Evolutionary conservation across 768 basidiomycete species (phyloP), one percentile per base, ranked within the genome.

Genomic region (Chalciporus sphaerocephalus): DNA sequence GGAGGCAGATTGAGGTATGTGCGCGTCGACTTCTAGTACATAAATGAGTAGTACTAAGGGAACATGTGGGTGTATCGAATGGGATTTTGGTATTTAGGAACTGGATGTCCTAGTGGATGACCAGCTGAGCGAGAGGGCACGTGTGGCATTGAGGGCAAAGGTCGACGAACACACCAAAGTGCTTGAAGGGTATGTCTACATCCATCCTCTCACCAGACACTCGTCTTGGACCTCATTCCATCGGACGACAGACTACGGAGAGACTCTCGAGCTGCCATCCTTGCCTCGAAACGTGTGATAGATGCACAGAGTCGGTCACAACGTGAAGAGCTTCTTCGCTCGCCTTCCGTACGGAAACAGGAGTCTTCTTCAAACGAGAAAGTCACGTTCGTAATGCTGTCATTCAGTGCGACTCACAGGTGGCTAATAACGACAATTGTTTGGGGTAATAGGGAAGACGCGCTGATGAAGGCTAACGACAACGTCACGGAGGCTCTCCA

Each of bases 401-500:
- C n/a, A 21, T 24, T 15, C 43, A 15, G 17, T 27, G 37, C 20
- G n/a, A 33, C 21, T 18, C n/a, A 7, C 27, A 5, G 24, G 40
- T 7, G 40, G 39, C 44, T 47, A 23, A 45, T 23, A 9, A 23
- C 1, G n/a, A 16, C 15, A 7, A 39, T 44, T 38, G 24, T 42
- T 21, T 43, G 44, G 16, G n/a, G 12, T 21, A 33, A 39, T 37
- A 87, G 85, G 7, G 92, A 92, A 52, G 93, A 96, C 53, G 76
- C 76, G 0, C 75, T 99, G 11, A 92, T 93, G 85, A 82, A 82
- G 52, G 83, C 91, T n/a, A 91, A 84, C 44, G 78, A 87, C 50
- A 79, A 93, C 50, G 90, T 99, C 9, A 97, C 94, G 1, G 85
- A 88, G 17, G 81, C 90, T 4, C 72, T 98, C 8, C 81, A 89